Conservation (phyloP, 2,329 filamentous ascomycete species). For the Colletotrichum coccodes region DNA sequence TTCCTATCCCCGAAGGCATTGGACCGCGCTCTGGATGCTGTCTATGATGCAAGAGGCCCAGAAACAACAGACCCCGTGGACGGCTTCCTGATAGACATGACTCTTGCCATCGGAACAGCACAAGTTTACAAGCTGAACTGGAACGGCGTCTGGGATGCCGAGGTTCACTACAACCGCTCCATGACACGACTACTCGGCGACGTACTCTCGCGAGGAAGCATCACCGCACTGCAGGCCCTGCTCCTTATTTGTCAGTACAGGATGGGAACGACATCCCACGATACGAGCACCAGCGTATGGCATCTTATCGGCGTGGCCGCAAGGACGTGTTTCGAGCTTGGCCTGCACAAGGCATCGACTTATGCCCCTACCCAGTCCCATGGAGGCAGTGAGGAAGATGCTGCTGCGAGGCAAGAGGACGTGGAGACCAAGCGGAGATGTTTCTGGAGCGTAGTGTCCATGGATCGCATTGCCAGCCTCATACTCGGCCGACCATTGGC, state of each 20-base stretch:
- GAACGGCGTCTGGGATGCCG: constrained; percentile 53
- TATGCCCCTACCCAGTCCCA: constrained; percentile 37
- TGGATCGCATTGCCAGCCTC: constrained; percentile 49
- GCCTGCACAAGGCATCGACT: constrained; percentile 49
- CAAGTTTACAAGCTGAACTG: constrained; percentile 56
- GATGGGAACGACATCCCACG: constrained; percentile 50
- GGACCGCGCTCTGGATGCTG: constrained; percentile 39
- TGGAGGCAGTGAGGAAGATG: background rate
- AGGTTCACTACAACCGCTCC: constrained; percentile 51
- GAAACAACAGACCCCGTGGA: constrained; percentile 40
- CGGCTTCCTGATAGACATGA: constrained; percentile 54
- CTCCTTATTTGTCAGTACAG: constrained; percentile 55
- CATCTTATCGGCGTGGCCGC: constrained; percentile 54
- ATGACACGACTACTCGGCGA: constrained; percentile 48
- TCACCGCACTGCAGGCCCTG: constrained; percentile 51
- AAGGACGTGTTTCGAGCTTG: constrained; percentile 51
- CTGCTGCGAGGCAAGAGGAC: constrained; percentile 32
- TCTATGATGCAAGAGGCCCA: constrained; percentile 41
- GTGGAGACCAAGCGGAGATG: constrained; percentile 49
- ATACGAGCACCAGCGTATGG: constrained; percentile 53
- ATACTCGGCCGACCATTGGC: constrained; percentile 52
- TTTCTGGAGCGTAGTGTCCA: constrained; percentile 54
- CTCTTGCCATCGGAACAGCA: constrained; percentile 53
- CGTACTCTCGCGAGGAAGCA: constrained; percentile 47
- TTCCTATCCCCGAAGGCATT: constrained; percentile 47